A percentile compares a stretch with the other conserved stretches of the same genome.
Evolutionary conservation across 2,329 filamentous ascomycete genomes (phyloP).

Genomic region (Coleophoma crateriformis): DNA sequence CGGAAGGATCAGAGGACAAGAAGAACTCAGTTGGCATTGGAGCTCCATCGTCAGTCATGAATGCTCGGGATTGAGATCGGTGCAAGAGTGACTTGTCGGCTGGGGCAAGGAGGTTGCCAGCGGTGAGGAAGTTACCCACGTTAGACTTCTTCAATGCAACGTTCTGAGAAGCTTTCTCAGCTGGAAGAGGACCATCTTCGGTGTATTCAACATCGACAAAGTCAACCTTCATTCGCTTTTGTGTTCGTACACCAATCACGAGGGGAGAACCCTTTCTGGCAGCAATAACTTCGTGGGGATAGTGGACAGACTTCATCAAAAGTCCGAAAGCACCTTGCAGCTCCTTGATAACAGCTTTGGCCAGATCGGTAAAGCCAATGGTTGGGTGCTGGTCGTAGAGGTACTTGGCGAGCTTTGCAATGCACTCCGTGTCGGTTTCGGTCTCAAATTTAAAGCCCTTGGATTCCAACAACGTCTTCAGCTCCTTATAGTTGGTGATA

Average conservation of each 20-base stretch:
- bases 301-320: conserved; percentile 97
- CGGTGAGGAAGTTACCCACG: conserved; percentile 58
- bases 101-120: conserved; percentile 70
- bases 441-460: conserved; percentile 99
- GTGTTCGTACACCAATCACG: conserved; percentile 93
- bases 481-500: conserved; percentile 99
- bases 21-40: conserved; percentile 99
- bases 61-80: conserved; percentile 96
- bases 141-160: conserved; percentile 89
- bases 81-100: conserved; percentile 97
- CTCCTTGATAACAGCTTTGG: conserved; percentile 97
- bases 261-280: conserved; percentile 97
- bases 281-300: conserved; percentile 94
- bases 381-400: conserved; percentile 90
- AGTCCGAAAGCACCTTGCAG: conserved; percentile 96
- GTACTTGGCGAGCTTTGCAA: conserved; percentile 98
- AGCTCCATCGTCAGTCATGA: conserved; percentile 97
- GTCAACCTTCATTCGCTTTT: conserved; percentile 99
- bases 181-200: conserved; percentile 75
- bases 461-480: conserved; percentile 84
- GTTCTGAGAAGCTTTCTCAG: conserved; percentile 93
- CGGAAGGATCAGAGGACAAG: conserved; percentile 95
- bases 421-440: conserved; percentile 98
- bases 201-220: conserved; percentile 98
- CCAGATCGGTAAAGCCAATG: conserved; percentile 92